Base-by-base conservation (phyloP, 163 green algal species). In the Scenedesmus sp. region DNA sequence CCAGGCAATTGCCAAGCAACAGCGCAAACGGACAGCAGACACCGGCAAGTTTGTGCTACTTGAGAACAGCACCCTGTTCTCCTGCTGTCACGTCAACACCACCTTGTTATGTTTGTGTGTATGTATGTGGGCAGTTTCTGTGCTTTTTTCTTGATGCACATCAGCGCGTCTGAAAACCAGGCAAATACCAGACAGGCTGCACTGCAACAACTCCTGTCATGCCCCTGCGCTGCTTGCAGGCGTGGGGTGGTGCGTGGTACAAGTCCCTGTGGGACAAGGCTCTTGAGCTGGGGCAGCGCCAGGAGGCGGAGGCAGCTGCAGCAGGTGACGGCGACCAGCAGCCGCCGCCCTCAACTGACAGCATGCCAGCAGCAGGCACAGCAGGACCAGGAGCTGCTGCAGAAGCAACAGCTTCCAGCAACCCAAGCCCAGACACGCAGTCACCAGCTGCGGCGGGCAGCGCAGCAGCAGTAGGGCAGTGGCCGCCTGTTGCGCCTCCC, bases 191-290 rank as follows among this genome's bases (percentile, higher is more conserved):
- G n/a, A n/a, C n/a, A n/a, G n/a, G n/a, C n/a, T n/a, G n/a, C n/a
- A n/a, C n/a, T n/a, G n/a, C n/a, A n/a, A n/a, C n/a, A n/a, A n/a
- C n/a, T n/a, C n/a, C n/a, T n/a, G n/a, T n/a, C n/a, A n/a, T n/a
- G n/a, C n/a, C n/a, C n/a, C n/a, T n/a, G n/a, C n/a, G 88, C 81
- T 59, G 49, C 33, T 10, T 86, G 56, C 90, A 91, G 61, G 87
- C 70, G 26, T 96, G 94, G 94, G 94, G 94, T 33, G 95, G 93
- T 16, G 78, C 88, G 1, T 87, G 91, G 43, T 97, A 97, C 89
- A 79, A 91, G 30, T 76, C 91, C 46, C 92, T 97, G 35, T 97
- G 95, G 95, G 88, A 89, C 18, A 93, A 93, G 92, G 95, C 95
- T 0, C n/a, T 96, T 2, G 70, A 90, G n/a, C 83, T 94, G 10